Evolutionary conservation across 768 basidiomycete species (phyloP).

Genomic region (Boletellus ananas): DNA sequence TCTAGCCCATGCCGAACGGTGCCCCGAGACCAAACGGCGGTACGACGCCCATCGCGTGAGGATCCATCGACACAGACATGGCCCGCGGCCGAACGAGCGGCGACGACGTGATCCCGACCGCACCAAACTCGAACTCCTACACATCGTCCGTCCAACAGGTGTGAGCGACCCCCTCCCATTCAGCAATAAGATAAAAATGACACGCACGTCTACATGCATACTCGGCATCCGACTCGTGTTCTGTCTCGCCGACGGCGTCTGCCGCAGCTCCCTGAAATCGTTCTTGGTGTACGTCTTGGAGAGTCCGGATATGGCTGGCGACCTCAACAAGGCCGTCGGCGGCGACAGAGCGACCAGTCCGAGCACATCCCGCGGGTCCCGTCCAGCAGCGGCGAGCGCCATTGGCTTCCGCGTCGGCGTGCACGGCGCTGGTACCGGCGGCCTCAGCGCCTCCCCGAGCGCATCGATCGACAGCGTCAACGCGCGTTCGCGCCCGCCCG

Average conservation of each 20-base stretch:
- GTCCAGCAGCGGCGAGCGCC: constrained; percentile 27
- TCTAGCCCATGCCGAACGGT: constrained; percentile 26
- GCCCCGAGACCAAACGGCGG: constrained; percentile 29
- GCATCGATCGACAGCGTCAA: constrained; percentile 45
- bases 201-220: constrained; percentile 72
- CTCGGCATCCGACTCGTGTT: constrained; percentile 87
- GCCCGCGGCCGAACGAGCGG: constrained; percentile 31
- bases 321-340: constrained; percentile 63
- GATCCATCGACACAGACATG: constrained; percentile 14
- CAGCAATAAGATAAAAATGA: constrained; percentile 5
- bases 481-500: constrained; percentile 24
- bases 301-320: constrained; percentile 69
- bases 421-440: constrained; percentile 38
- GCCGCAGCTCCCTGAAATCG: constrained; percentile 75
- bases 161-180: too few species aligned
- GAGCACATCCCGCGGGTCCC: constrained; percentile 35
- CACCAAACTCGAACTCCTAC: constrained; percentile 36
- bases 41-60: constrained; percentile 9
- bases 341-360: constrained; percentile 66
- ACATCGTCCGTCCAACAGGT: not conserved
- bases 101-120: constrained; percentile 16
- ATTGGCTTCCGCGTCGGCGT: constrained; percentile 48
- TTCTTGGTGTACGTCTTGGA: constrained; percentile 81
- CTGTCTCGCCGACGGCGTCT: constrained; percentile 62
- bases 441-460: constrained; percentile 47